phyloP scores from a whole-genome alignment of 306 rosid genomes.

The Canavalia gladiata region DNA sequence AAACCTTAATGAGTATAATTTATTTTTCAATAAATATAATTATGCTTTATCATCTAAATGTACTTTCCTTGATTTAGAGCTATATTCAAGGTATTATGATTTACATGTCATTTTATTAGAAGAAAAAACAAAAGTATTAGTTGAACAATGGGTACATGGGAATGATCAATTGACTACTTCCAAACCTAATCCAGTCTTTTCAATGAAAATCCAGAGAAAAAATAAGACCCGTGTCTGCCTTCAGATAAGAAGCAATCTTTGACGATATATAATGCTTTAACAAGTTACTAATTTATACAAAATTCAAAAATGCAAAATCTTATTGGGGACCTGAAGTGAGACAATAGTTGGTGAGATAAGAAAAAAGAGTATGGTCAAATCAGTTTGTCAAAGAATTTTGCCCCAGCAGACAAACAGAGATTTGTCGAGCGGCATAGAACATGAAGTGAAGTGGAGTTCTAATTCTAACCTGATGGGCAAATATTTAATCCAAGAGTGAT shows the following conservation, averaged over 20 bases:
- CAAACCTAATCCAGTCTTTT: neutral
- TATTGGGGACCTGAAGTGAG: neutral
- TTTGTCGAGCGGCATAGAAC: slow-evolving; percentile 17
- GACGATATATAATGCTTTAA: neutral
- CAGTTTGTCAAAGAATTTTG: neutral
- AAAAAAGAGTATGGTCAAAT: too few species aligned
- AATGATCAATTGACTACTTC: neutral
- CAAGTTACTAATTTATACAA: slow-evolving; percentile 3
- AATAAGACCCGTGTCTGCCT: slow-evolving; percentile 17
- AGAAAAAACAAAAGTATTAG: too few species aligned
- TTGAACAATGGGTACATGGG: too few species aligned
- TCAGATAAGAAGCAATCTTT: neutral
- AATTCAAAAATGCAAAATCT: neutral
- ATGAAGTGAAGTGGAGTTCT: neutral
- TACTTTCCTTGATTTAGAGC: too few species aligned
- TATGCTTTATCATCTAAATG: too few species aligned
- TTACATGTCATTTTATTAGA: too few species aligned
- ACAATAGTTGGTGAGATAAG: neutral
- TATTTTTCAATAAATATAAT: too few species aligned
- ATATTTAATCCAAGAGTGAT: too few species aligned
- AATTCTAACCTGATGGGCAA: neutral
- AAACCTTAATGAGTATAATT: too few species aligned
- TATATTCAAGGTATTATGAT: too few species aligned
- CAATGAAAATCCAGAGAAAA: neutral
- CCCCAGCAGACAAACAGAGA: neutral